A percentile compares a stretch with the other conserved stretches of the same genome.
phyloP scores from a whole-genome alignment of 768 basidiomycete genomes.

The Pleurotus djamor region DNA sequence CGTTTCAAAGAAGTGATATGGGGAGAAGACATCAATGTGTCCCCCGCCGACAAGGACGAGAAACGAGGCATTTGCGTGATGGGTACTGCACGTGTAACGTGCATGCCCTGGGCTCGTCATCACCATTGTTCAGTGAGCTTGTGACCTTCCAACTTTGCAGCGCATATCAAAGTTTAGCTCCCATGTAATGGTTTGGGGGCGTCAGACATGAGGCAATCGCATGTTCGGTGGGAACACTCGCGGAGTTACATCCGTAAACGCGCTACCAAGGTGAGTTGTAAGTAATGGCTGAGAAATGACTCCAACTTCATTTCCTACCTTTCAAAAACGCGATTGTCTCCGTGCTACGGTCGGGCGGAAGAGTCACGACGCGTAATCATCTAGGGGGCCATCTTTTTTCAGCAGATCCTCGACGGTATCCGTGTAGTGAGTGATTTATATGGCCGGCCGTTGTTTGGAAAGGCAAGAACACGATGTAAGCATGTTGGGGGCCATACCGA shows the following conservation, averaged over 20 bases:
- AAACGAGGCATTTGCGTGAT: neutral
- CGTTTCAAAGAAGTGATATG: neutral
- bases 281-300: too few relatives aligned
- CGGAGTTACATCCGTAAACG: neutral
- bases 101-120: neutral
- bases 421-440: too few relatives aligned
- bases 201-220: neutral
- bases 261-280: too few relatives aligned
- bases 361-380: too few relatives aligned
- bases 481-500: too few relatives aligned
- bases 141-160: neutral
- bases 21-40: neutral
- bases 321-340: too few relatives aligned
- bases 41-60: neutral
- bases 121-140: neutral
- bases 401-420: too few relatives aligned
- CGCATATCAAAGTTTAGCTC: neutral
- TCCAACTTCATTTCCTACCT: too few relatives aligned
- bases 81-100: neutral
- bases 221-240: conserved; percentile 1
- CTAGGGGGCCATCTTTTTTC: too few relatives aligned
- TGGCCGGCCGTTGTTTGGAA: too few relatives aligned
- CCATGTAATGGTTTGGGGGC: neutral
- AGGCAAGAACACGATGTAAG: too few relatives aligned
- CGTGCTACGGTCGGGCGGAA: too few relatives aligned